phyloP scores from a whole-genome alignment of 305 asterid species.

The Fraxinus paxiana region DNA sequence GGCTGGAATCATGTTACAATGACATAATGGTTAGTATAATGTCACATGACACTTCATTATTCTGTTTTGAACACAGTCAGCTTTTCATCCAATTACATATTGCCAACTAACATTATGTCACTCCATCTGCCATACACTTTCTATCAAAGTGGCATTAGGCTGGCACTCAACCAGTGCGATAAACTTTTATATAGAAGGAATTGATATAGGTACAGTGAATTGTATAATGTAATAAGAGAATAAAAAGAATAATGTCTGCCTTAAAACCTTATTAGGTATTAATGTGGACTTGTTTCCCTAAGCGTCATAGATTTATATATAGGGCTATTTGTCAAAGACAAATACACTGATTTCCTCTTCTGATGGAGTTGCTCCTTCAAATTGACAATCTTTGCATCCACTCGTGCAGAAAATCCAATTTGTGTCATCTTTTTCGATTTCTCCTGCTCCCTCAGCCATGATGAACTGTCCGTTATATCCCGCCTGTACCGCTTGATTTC shows the following conservation, averaged over 20 bases:
- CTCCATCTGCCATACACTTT: too few species aligned
- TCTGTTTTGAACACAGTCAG: too few species aligned
- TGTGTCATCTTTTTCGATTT: slow-evolving; percentile 54
- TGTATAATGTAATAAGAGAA: background rate
- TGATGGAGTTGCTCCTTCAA: slow-evolving; percentile 53
- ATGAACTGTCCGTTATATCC: slow-evolving; percentile 44
- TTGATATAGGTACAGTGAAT: background rate
- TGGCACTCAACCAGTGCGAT: background rate
- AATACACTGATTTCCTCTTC: slow-evolving; percentile 40
- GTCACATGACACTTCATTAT: too few species aligned
- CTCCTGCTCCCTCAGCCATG: slow-evolving; percentile 70
- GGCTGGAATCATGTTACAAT: background rate
- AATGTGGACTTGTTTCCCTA: slow-evolving; percentile 10
- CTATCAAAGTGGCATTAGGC: too few species aligned
- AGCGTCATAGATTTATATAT: slow-evolving; percentile 24
- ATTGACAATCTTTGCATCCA: slow-evolving; percentile 67
- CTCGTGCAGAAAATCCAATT: slow-evolving; percentile 73
- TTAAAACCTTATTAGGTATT: background rate
- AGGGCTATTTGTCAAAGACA: slow-evolving; percentile 37
- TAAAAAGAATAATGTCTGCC: background rate
- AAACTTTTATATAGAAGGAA: background rate
- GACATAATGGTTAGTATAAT: too few species aligned
- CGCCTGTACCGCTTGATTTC: slow-evolving; percentile 54
- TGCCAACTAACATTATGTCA: too few species aligned
- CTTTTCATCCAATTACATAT: too few species aligned